Conservation (phyloP, 768 basidiomycete species). For the Pluteus cervinus region DNA sequence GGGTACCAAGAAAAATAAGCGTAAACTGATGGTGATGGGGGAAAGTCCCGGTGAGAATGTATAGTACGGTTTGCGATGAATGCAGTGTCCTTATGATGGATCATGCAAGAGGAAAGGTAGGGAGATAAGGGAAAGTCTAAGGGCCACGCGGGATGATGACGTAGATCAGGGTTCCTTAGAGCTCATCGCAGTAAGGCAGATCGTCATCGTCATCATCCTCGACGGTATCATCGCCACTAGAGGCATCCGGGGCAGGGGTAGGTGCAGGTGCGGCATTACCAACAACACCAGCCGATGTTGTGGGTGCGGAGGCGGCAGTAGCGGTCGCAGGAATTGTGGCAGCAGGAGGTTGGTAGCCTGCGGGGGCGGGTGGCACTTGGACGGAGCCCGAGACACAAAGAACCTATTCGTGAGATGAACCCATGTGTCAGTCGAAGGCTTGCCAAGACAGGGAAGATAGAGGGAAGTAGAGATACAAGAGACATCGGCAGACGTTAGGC, state of each 20-base stretch:
- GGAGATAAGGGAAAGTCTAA: background rate
- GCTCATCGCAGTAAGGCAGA: slow-evolving; percentile 49
- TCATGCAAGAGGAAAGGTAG: background rate
- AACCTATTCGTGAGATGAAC: slow-evolving; percentile 28
- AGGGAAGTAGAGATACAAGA: background rate
- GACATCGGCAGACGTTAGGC: background rate
- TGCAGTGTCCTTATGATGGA: too few species aligned
- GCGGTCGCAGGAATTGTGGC: slow-evolving; percentile 27
- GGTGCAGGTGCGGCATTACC: slow-evolving; percentile 1
- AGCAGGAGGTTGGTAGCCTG: slow-evolving; percentile 14
- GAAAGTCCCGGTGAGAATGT: too few species aligned
- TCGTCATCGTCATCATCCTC: slow-evolving; percentile 28
- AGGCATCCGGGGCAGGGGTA: slow-evolving; percentile 3
- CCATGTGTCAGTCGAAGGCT: slow-evolving; percentile 1
- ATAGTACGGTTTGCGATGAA: too few species aligned
- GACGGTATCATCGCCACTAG: slow-evolving; percentile 11
- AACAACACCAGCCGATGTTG: slow-evolving; percentile 13
- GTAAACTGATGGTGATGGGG: too few species aligned
- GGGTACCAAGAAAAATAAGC: too few species aligned
- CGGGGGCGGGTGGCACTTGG: slow-evolving; percentile 36
- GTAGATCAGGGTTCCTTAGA: slow-evolving; percentile 17
- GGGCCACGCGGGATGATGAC: background rate
- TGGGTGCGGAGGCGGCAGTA: slow-evolving; percentile 15
- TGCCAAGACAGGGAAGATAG: background rate
- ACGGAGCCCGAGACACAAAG: slow-evolving; percentile 42